phyloP scores from a whole-genome alignment of 1,139 yeast genomes.

The Zygosaccharomyces pseudobailii region DNA sequence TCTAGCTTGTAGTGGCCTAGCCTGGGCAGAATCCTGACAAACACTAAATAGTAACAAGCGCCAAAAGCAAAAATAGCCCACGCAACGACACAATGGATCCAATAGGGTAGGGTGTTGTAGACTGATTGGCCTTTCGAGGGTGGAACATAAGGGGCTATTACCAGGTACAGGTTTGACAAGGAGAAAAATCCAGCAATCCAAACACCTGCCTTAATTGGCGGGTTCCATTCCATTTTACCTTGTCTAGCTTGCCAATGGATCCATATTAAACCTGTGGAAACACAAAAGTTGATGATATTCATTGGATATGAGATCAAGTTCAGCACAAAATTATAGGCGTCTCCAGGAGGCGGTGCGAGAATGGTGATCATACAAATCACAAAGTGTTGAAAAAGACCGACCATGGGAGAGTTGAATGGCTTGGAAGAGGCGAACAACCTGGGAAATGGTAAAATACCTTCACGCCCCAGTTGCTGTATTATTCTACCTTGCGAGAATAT shows the following conservation, averaged over 20 bases:
- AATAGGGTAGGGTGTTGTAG: constrained; percentile 66
- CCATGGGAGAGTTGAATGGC: constrained; percentile 45
- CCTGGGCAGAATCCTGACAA: constrained; percentile 59
- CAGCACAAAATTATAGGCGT: constrained; percentile 70
- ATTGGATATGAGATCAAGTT: constrained; percentile 74
- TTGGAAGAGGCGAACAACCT: constrained; percentile 48
- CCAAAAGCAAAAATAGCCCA: constrained; percentile 76
- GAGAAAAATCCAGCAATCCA: constrained; percentile 63
- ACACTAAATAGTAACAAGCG: constrained; percentile 62
- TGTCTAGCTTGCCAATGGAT: constrained; percentile 53
- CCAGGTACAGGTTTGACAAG: constrained; percentile 62
- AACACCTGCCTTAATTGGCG: constrained; percentile 66
- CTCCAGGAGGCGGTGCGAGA: constrained; percentile 68
- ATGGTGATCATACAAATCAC: constrained; percentile 50
- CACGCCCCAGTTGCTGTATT: constrained; percentile 69
- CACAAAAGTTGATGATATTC: constrained; percentile 63
- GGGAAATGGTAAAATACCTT: constrained; percentile 68
- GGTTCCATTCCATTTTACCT: constrained; percentile 61
- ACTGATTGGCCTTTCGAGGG: constrained; percentile 64
- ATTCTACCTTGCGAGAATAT: constrained; percentile 75
- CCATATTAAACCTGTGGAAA: constrained; percentile 67
- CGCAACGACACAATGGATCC: constrained; percentile 77
- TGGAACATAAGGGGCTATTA: constrained; percentile 78
- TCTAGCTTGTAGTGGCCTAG: constrained; percentile 55
- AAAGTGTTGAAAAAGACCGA: constrained; percentile 54